Evolutionary conservation across 1,139 yeast genomes (phyloP), one percentile per base, ranked within the genome.

Genomic region (Sugiyamaella neomexicana): DNA sequence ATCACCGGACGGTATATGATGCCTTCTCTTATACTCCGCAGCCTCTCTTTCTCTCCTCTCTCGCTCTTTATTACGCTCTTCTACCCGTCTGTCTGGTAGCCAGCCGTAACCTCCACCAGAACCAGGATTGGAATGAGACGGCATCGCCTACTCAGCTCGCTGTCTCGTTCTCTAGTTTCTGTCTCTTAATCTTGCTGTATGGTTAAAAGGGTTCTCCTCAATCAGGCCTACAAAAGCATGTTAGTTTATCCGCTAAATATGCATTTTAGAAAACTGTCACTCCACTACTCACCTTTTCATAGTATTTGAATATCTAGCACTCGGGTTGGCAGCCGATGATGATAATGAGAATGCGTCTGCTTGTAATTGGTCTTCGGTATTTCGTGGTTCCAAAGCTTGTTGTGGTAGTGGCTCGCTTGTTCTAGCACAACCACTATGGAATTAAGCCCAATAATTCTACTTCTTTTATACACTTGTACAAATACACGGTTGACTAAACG

Each of bases 1-100:
- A 25, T 53, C 58, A 16, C 54, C 59, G 2, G 57, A 49, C 9
- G 56, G 46, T 29, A 61, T 57, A 48, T 63, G 62, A 40, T 67
- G 56, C 16, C 68, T 57, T 29, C 69, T 60, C 52, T 67, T 67
- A 53, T 67, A 67, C 48, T 67, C 69, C 1, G 68, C 68, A 2
- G 68, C 67, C 49, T 65, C 69, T n/a, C 66, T 58, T 34, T 66
- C 69, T 12, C 69, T 57, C 41, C 68, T 54, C 31, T 65, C 67
- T 23, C 69, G 64, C 32, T 49, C 52, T 51, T 62, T 59, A 50
- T 64, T 62, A 32, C 69, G 60, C 38, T 65, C 69, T 44, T 64
- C 68, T 17, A 60, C 37, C 25, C 65, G 61, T 38, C 65, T 50
- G 41, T 53, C 56, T 23, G 55, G 43, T n/a, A 36, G 53, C 56